Evolutionary conservation across 495 filamentous ascomycete species (phyloP), one percentile per base, ranked within the genome.

Genomic region (Durotheca rogersii): DNA sequence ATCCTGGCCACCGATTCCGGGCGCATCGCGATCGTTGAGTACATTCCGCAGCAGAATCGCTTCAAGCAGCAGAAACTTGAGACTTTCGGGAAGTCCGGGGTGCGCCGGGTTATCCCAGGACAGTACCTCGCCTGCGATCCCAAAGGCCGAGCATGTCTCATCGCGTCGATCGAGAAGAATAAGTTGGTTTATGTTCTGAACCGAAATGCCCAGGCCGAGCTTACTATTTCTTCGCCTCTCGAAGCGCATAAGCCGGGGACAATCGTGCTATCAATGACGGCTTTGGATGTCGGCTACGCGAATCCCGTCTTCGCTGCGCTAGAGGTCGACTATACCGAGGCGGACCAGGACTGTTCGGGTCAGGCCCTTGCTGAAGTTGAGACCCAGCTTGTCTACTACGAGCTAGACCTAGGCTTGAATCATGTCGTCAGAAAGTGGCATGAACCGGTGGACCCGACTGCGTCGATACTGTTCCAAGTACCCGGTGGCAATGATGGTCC

Each of bases 151-250:
- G 94, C 94, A 27, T 95, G 90, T 67, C 76, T 99, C 57, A 89
- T 96, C 39, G 88, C 94, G 5, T 89, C 90, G 6, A 78, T 93
- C 48, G 94, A 99, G 71, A 99, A 99, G 81, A 97, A 97, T 71
- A 97, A 97, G 73, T 87, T 99, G 58, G 94, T 97, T 64, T 99
- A 97, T 70, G 92, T 97, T 62, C 78, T 99, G 44, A 96, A 96
- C 72, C 86, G 94, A 30, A 95, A 96, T 71, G 81, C 90, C 29
- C 88, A 95, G 70, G 90, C 88, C 23, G 90, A 95, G 65, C 79
- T 97, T 61, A 93, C 90, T 18, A 97, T 97, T 30, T 99, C 94
- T 4, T 96, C 91, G 11, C 92, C 94, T 1, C 74, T 97, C n/a
- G 94, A 97, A 71, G 94, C 94, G 4, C 93, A 97, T 70, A 94